Evolutionary conservation across 768 basidiomycete species (phyloP).

Genomic region (Amanita pallidorosea): DNA sequence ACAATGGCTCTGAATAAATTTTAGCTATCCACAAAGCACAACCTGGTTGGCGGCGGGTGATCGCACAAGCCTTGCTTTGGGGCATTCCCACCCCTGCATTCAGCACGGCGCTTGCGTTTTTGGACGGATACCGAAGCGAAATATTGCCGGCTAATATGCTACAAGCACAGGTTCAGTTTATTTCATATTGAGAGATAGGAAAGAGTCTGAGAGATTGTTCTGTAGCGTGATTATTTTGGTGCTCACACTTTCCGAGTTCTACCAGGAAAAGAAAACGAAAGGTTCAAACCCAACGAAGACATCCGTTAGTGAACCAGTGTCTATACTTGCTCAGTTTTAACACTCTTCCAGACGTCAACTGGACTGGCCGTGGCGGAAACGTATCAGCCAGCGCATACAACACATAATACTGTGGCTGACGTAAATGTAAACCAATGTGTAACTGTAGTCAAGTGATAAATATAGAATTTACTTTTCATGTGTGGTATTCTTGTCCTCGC

Average conservation of each 20-base stretch:
- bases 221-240: conserved; percentile 94
- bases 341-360: conserved; percentile 71
- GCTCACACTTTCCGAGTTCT: conserved; percentile 96
- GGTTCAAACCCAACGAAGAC: conserved; percentile 70
- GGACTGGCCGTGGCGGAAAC: conserved; percentile 96
- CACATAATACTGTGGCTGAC: conserved; percentile 22
- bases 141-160: conserved; percentile 89
- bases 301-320: conserved; percentile 57
- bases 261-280: conserved; percentile 83
- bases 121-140: conserved; percentile 97
- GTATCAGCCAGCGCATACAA: conserved; percentile 85
- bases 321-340: not conserved
- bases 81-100: conserved; percentile 97
- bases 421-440: not conserved
- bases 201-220: conserved; percentile 1
- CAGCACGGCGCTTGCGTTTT: conserved; percentile 96
- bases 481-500: conserved; percentile 60
- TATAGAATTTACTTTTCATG: conserved; percentile 27
- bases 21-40: conserved; percentile 87
- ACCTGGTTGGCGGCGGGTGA: conserved; percentile 95
- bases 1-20: conserved; percentile 5
- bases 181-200: not conserved
- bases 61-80: conserved; percentile 95
- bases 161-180: conserved; percentile 68
- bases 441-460: not conserved